Evolutionary conservation across 768 basidiomycete genomes (phyloP).

Genomic region (Rhizopogon vulgaris): DNA sequence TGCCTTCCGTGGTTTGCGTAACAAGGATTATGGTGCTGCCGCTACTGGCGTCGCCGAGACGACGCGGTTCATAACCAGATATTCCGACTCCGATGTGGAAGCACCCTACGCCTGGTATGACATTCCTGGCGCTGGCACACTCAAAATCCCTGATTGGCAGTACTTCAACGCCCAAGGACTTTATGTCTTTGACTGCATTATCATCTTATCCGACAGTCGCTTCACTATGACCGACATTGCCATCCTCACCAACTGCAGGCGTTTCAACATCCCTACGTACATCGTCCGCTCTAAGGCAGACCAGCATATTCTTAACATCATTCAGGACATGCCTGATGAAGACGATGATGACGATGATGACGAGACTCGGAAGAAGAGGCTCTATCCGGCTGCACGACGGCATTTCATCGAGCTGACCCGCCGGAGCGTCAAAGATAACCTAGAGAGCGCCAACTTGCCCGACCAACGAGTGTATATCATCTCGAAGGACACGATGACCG

Average conservation of each 20-base stretch:
- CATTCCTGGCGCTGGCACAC: constrained; percentile 29
- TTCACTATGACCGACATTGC: constrained; percentile 29
- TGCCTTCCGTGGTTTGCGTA: constrained; percentile 21
- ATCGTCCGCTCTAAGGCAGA: constrained; percentile 33
- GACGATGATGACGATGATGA: constrained; percentile 17
- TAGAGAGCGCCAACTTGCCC: constrained; percentile 18
- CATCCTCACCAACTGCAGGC: constrained; percentile 24
- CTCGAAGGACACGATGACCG: constrained; percentile 16
- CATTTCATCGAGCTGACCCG: constrained; percentile 22
- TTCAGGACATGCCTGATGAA: constrained; percentile 18
- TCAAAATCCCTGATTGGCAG: constrained; percentile 26
- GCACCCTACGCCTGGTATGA: constrained; percentile 28
- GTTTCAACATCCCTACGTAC: constrained; percentile 26
- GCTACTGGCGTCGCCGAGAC: constrained; percentile 24
- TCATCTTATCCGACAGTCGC: constrained; percentile 27
- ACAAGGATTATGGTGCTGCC: constrained; percentile 16
- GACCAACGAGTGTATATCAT: constrained; percentile 25
- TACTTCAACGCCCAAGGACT: constrained; percentile 32
- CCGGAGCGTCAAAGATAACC: constrained; percentile 16
- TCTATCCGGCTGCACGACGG: constrained; percentile 18
- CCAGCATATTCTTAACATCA: constrained; percentile 21
- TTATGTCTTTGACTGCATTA: constrained; percentile 29
- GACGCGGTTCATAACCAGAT: constrained; percentile 20
- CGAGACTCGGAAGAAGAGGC: constrained; percentile 2
- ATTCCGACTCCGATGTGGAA: constrained; percentile 14